These are phyloP conservation scores for Pleurotus citrinopileatus DNA, from an alignment of 768 basidiomycete genomes.

Conservation along the genomic window DNA sequence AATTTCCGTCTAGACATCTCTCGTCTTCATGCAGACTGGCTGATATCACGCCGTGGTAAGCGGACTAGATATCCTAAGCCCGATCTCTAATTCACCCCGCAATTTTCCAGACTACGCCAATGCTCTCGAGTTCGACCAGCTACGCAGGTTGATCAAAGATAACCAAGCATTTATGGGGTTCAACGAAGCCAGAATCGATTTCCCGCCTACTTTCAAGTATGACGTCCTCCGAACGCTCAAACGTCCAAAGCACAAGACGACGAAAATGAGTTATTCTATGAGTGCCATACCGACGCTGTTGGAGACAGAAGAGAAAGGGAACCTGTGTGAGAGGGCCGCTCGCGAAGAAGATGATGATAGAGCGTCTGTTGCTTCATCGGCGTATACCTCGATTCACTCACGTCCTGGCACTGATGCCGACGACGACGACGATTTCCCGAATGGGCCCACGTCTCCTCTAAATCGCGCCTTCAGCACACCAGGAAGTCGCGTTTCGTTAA, in stretches of 20 bases:
- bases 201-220: constrained; percentile 94
- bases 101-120: constrained; percentile 70
- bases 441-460: constrained; percentile 22
- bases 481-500: constrained; percentile 35
- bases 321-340: constrained; percentile 30
- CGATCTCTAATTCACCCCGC: no score
- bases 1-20: constrained; percentile 91
- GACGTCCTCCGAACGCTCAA: constrained; percentile 67
- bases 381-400: constrained; percentile 45
- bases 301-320: constrained; percentile 39
- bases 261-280: constrained; percentile 32
- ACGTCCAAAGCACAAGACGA: constrained; percentile 36
- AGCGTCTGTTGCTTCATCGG: constrained; percentile 53
- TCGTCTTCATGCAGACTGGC: constrained; percentile 91
- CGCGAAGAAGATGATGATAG: constrained; percentile 40
- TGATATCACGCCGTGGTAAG: constrained; percentile 76
- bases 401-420: constrained; percentile 30
- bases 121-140: constrained; percentile 89
- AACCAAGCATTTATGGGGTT: constrained; percentile 75
- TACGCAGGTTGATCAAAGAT: constrained; percentile 72
- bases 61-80: not conserved
- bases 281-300: constrained; percentile 21
- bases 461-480: constrained; percentile 24
- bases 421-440: constrained; percentile 39
- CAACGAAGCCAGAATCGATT: constrained; percentile 73